These are phyloP conservation scores for Lentinula guzmanii DNA, from an alignment of 768 basidiomycete species.

Conservation along the genomic window DNA sequence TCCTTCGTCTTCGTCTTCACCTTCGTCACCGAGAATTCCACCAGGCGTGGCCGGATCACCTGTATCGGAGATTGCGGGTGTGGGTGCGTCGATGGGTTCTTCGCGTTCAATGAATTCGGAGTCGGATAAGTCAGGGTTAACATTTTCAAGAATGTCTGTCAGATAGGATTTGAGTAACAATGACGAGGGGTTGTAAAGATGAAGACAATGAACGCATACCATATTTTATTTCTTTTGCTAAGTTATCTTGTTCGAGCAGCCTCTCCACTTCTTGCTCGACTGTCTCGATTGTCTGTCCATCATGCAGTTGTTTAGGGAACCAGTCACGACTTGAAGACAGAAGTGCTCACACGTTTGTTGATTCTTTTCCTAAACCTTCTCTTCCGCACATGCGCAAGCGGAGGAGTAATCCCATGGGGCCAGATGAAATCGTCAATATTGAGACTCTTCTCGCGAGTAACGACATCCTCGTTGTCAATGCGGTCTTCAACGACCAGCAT, in stretches of 20 bases:
- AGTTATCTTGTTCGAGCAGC: constrained; percentile 71
- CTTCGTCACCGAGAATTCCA: constrained; percentile 42
- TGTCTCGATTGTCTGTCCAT: constrained; percentile 78
- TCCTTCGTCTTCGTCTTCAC: constrained; percentile 50
- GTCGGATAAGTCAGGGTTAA: constrained; percentile 86
- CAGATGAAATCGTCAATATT: constrained; percentile 95
- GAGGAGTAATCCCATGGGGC: constrained; percentile 95
- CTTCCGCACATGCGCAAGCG: constrained; percentile 84
- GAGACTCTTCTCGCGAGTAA: constrained; percentile 60
- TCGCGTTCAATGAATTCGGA: constrained; percentile 80
- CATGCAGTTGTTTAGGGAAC: background rate
- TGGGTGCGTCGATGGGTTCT: constrained; percentile 60
- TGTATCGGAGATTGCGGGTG: constrained; percentile 62
- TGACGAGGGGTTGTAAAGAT: background rate
- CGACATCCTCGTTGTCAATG: constrained; percentile 62
- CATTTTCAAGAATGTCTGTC: constrained; percentile 80
- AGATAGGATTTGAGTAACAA: background rate
- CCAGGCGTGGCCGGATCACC: constrained; percentile 61
- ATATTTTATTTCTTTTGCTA: constrained; percentile 72
- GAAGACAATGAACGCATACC: constrained; percentile 33
- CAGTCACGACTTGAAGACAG: constrained; percentile 5
- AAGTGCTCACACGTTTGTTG: constrained; percentile 60
- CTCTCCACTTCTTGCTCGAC: constrained; percentile 92
- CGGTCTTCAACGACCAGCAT: constrained; percentile 89
- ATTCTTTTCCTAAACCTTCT: constrained; percentile 88